Conservation (phyloP, 208 protist genomes). For the Acanthamoeba triangularis region DNA sequence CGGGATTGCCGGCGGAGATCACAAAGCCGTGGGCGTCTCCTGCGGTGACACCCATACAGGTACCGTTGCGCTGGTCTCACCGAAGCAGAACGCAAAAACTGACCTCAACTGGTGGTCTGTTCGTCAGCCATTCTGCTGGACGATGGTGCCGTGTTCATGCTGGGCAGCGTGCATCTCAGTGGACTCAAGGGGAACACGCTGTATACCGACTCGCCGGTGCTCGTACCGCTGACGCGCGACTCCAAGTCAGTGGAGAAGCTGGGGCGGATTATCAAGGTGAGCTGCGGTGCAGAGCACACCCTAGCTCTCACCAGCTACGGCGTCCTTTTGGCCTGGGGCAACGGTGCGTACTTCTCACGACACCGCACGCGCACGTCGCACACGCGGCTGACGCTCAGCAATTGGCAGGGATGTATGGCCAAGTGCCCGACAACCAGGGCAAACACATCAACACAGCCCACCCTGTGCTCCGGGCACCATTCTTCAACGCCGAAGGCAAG, state of each 20-base stretch:
- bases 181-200: slow-evolving; percentile 34
- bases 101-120: background rate
- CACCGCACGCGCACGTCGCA: background rate
- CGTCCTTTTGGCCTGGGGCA: slow-evolving; percentile 29
- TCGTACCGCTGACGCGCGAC: slow-evolving; percentile 15
- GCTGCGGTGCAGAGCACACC: slow-evolving; percentile 37
- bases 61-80: background rate
- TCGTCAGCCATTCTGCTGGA: slow-evolving; percentile 25
- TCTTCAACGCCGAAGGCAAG: slow-evolving; percentile 49
- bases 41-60: slow-evolving; percentile 45
- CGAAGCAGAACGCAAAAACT: background rate
- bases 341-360: background rate
- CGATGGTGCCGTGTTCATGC: slow-evolving; percentile 33
- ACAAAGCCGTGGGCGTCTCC: background rate
- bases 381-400: background rate
- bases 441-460: slow-evolving; percentile 20
- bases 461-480: slow-evolving; percentile 11
- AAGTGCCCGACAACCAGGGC: slow-evolving; percentile 2
- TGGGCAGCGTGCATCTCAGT: slow-evolving; percentile 29
- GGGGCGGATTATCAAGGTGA: background rate
- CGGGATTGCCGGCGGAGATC: background rate
- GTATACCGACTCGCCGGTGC: background rate
- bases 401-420: slow-evolving; percentile 22
- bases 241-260: slow-evolving; percentile 46
- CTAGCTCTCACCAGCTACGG: slow-evolving; percentile 24